phyloP scores from a whole-genome alignment of 768 basidiomycete genomes.

The Phlegmacium glaucopus region DNA sequence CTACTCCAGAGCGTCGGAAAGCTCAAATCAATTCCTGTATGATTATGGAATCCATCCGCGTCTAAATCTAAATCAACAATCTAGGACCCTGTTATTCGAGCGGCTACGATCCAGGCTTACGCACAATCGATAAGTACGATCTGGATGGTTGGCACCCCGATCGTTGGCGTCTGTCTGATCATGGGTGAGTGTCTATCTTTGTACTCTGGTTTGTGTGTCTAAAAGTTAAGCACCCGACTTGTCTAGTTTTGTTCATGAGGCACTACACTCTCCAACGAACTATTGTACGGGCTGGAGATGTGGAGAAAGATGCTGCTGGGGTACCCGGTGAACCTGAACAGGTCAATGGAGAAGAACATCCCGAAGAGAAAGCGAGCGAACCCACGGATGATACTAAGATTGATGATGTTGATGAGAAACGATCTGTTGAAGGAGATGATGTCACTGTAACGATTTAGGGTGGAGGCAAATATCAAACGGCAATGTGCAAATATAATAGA shows the following conservation, averaged over 20 bases:
- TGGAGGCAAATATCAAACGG: too few species aligned
- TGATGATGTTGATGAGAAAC: conserved; percentile 7
- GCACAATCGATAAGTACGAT: conserved; percentile 58
- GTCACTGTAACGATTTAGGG: too few species aligned
- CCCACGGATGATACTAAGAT: conserved; percentile 12
- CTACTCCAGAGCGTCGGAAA: conserved; percentile 44
- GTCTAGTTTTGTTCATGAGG: conserved; percentile 51
- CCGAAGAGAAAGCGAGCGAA: conserved; percentile 17
- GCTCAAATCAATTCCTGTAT: conserved; percentile 43
- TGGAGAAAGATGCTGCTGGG: conserved; percentile 23
- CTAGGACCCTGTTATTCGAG: conserved; percentile 48
- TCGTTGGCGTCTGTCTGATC: conserved; percentile 51
- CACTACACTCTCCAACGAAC: conserved; percentile 57
- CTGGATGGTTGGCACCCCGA: conserved; percentile 63
- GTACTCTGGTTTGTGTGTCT: background rate
- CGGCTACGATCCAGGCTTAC: conserved; percentile 56
- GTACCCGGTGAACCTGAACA: conserved; percentile 22
- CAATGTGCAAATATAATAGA: too few species aligned
- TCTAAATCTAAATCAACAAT: conserved; percentile 1
- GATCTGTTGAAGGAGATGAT: conserved; percentile 15
- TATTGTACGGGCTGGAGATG: conserved; percentile 36
- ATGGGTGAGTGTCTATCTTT: conserved; percentile 33
- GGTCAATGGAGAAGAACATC: conserved; percentile 14
- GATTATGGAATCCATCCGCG: conserved; percentile 13
- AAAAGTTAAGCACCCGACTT: background rate